Conservation (phyloP, 768 basidiomycete genomes). For the Podaxis rugospora region DNA sequence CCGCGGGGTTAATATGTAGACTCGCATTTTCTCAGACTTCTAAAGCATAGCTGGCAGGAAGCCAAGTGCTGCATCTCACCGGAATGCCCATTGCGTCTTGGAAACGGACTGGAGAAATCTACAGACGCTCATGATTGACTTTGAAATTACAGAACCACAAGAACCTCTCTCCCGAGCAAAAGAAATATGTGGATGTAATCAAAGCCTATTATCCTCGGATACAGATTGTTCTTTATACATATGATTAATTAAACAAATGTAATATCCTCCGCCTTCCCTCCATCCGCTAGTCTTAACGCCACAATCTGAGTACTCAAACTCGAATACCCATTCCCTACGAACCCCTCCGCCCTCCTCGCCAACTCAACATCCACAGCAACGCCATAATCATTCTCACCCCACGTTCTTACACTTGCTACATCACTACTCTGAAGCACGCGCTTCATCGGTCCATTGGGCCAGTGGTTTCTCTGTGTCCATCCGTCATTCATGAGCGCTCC, state of each 20-base stretch:
- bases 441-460: conserved; percentile 38
- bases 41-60: too few species aligned
- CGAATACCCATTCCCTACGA: conserved; percentile 46
- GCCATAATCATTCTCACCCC: conserved; percentile 38
- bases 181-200: too few species aligned
- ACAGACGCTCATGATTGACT: too few species aligned
- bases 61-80: too few species aligned
- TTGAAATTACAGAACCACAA: too few species aligned
- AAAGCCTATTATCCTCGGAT: not conserved
- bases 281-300: conserved; percentile 36
- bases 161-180: too few species aligned
- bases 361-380: conserved; percentile 44
- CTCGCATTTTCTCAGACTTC: too few species aligned
- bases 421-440: conserved; percentile 37
- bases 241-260: conserved; percentile 27
- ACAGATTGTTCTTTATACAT: not conserved
- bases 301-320: conserved; percentile 40
- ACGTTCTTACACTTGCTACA: conserved; percentile 24
- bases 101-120: too few species aligned
- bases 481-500: conserved; percentile 29
- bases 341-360: conserved; percentile 36
- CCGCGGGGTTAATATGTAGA: too few species aligned
- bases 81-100: too few species aligned
- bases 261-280: conserved; percentile 30
- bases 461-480: conserved; percentile 30